Evolutionary conservation across 768 basidiomycete genomes (phyloP).

Genomic region (Leccinum arenicola): DNA sequence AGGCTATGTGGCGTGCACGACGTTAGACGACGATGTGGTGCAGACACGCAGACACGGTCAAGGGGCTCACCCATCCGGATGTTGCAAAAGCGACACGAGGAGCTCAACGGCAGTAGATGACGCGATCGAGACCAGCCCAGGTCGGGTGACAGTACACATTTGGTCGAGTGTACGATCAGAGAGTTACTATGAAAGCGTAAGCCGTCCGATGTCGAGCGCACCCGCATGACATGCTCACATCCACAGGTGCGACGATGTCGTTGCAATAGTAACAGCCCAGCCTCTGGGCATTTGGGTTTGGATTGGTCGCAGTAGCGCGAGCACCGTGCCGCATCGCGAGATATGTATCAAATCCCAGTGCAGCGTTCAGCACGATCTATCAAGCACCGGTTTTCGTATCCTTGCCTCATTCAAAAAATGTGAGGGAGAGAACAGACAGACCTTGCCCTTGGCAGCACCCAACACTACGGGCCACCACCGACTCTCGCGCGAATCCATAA

Average conservation of each 20-base stretch:
- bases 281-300: slow-evolving; percentile 28
- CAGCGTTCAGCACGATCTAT: slow-evolving; percentile 90
- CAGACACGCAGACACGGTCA: neutral
- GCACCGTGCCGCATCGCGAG: slow-evolving; percentile 96
- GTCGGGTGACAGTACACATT: slow-evolving; percentile 98
- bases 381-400: neutral
- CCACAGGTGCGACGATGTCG: slow-evolving; percentile 93
- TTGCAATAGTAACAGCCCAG: slow-evolving; percentile 99
- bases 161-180: slow-evolving; percentile 95
- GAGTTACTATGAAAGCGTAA: slow-evolving; percentile 41
- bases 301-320: slow-evolving; percentile 34
- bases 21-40: neutral
- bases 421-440: slow-evolving; percentile 26
- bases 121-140: slow-evolving; percentile 91
- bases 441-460: slow-evolving; percentile 83
- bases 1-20: slow-evolving; percentile 32
- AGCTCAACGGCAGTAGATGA: slow-evolving; percentile 91
- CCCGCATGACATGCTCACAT: slow-evolving; percentile 49
- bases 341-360: slow-evolving; percentile 93
- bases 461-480: slow-evolving; percentile 94
- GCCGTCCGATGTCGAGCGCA: neutral
- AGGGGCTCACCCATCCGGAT: slow-evolving; percentile 71
- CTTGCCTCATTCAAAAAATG: neutral
- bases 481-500: slow-evolving; percentile 99
- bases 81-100: slow-evolving; percentile 83